Base-by-base conservation (phyloP, 345 rosid genomes). In the Euphorbia peplus region DNA sequence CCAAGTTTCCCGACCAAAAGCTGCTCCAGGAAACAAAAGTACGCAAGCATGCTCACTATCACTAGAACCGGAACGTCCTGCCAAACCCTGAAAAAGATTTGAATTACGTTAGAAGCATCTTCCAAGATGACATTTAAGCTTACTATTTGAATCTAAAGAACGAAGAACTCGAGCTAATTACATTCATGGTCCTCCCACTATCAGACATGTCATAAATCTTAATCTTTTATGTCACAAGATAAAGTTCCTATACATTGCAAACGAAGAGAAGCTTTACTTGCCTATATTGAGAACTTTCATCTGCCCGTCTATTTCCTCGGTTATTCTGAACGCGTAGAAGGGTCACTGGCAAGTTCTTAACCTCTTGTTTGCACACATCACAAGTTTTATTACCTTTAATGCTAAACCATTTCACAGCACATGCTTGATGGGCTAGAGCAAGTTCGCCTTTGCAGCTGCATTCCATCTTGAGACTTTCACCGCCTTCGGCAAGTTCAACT, bases 331-430 rank as follows among this genome's bases (percentile, higher is more conserved):
- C 67, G 64, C 93, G 88, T 71, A 91, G 81, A 76, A 95, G 96
- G 57, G 99, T 91, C 63, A 95, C 99, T 9, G 99, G 95, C 51
- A 95, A 88, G 75, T 95, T 95, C 76, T 30, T 80, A 35, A 95
- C 99, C 60, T 95, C 99, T 81, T 91, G 84, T 76, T 90, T 95
- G 85, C 99, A 95, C 66, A 95, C 96, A 57, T 95, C 99, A 66
- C 99, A 95, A 32, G 82, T 95, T 79, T 86, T 76, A 85, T 95
- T 95, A 64, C 99, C 99, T 88, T 95, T 91, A 47, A 95, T 88
- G 81, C 89, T 91, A 79, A 95, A 95, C 99, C 97, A 95, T 86
- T 95, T 95, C 66, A 95, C 75, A 41, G 92, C 88, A 78, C 97
- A 95, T 60, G 88, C 90, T 82, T 87, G 83, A 76, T 95, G 99